Conservation (phyloP, 2,329 filamentous ascomycete species). For the Arachnomyces sp. region DNA sequence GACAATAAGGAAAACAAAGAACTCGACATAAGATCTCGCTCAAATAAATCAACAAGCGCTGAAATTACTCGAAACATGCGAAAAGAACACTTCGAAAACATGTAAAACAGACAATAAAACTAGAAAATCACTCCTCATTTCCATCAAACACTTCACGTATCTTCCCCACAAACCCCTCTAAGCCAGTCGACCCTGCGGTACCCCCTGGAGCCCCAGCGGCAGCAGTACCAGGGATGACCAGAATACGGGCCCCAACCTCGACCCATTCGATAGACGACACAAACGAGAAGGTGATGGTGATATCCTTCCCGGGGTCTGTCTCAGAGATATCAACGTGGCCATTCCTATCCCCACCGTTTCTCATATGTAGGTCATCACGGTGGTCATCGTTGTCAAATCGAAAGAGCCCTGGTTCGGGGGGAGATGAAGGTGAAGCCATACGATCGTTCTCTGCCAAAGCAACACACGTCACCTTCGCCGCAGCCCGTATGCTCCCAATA, state of each 20-base stretch:
- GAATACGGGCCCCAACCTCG: constrained; percentile 46
- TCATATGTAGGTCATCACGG: constrained; percentile 10
- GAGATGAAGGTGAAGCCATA: constrained; percentile 20
- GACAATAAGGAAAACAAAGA: no score
- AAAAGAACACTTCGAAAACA: no score
- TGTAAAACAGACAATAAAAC: background rate
- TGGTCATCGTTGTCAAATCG: constrained; percentile 28
- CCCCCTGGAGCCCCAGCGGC: constrained; percentile 38
- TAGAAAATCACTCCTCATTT: background rate
- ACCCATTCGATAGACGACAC: constrained; percentile 51
- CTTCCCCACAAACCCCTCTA: constrained; percentile 53
- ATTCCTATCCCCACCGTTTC: constrained; percentile 17
- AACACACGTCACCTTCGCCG: constrained; percentile 62
- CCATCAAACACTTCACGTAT: constrained; percentile 27
- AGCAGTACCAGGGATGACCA: constrained; percentile 53
- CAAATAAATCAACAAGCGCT: no score
- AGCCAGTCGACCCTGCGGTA: constrained; percentile 41
- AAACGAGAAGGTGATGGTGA: constrained; percentile 48
- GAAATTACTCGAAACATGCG: no score
- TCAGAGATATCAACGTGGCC: constrained; percentile 1
- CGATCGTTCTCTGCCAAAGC: constrained; percentile 26
- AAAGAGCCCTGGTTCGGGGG: constrained; percentile 35
- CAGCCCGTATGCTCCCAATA: constrained; percentile 74
- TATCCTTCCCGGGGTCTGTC: constrained; percentile 18
- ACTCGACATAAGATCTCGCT: no score